A percentile compares a stretch with the other conserved stretches of the same genome.
Conservation (phyloP, 2,329 filamentous ascomycete species). For the Nemania sp. region DNA sequence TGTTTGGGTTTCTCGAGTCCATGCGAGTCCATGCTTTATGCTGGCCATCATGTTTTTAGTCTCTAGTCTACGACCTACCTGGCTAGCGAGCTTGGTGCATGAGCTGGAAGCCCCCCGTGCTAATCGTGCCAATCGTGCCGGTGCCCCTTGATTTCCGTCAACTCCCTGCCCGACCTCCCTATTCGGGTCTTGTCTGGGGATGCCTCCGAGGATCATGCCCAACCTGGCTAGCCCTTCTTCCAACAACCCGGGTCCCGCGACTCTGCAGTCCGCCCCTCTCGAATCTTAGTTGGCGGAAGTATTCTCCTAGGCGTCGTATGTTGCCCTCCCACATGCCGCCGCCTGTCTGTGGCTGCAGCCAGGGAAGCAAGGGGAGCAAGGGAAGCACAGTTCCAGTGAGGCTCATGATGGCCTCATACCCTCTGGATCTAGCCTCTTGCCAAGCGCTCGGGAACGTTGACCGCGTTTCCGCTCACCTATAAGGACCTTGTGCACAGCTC, state of each 20-base stretch:
- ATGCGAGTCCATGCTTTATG: too few species aligned
- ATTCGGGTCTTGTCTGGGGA: conserved; percentile 41
- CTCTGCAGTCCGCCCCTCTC: neutral
- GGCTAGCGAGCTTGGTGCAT: conserved; percentile 31
- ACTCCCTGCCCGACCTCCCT: conserved; percentile 43
- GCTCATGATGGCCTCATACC: conserved; percentile 24
- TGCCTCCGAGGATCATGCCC: conserved; percentile 43
- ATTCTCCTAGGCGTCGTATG: conserved; percentile 16
- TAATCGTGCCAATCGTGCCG: conserved; percentile 23
- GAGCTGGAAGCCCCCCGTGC: conserved; percentile 21
- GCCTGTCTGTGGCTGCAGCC: too few species aligned
- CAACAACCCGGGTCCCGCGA: conserved; percentile 34
- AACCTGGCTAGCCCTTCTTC: conserved; percentile 42
- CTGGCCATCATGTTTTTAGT: neutral
- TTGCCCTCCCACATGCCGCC: conserved; percentile 6
- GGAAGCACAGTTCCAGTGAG: conserved; percentile 11
- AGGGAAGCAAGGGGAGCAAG: too few species aligned
- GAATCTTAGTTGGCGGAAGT: conserved; percentile 25
- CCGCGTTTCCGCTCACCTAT: conserved; percentile 37
- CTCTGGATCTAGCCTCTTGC: conserved; percentile 9
- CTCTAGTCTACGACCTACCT: neutral
- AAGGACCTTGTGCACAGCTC: conserved; percentile 6
- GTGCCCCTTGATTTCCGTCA: conserved; percentile 34
- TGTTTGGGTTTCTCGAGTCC: conserved; percentile 1
- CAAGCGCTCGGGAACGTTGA: conserved; percentile 29